A percentile compares a stretch with the other conserved stretches of the same genome.
phyloP scores from a whole-genome alignment of 2,329 filamentous ascomycete genomes.

The Colletotrichum shisoi region DNA sequence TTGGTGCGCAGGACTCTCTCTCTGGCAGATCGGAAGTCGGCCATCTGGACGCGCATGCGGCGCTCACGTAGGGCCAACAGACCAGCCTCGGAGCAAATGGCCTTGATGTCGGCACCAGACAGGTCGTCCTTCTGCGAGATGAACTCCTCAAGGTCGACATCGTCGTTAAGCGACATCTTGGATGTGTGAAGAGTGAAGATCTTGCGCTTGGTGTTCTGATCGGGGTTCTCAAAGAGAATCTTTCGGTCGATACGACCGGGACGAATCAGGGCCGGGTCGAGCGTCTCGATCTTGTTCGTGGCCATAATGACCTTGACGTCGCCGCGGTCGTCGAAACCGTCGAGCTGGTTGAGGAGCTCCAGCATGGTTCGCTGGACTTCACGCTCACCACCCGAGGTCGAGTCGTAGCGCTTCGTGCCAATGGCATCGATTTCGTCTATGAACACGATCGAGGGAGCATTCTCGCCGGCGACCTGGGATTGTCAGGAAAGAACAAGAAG shows the following conservation, averaged over 20 bases:
- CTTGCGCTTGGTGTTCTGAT: slow-evolving; percentile 93
- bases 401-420: slow-evolving; percentile 98
- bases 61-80: slow-evolving; percentile 92
- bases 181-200: slow-evolving; percentile 98
- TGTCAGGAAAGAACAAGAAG: slow-evolving; percentile 3
- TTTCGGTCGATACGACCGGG: slow-evolving; percentile 98
- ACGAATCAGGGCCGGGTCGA: slow-evolving; percentile 94
- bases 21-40: slow-evolving; percentile 90
- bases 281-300: slow-evolving; percentile 98
- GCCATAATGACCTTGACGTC: slow-evolving; percentile 99
- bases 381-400: slow-evolving; percentile 93
- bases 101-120: slow-evolving; percentile 97
- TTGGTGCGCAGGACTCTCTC: slow-evolving; percentile 98
- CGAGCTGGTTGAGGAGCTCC: slow-evolving; percentile 96
- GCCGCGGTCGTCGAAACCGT: slow-evolving; percentile 97
- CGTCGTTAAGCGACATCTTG: slow-evolving; percentile 96
- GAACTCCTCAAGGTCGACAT: slow-evolving; percentile 98
- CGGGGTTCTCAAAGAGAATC: slow-evolving; percentile 76
- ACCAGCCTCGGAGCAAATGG: slow-evolving; percentile 97
- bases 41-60: slow-evolving; percentile 98
- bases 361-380: slow-evolving; percentile 99
- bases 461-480: slow-evolving; percentile 84
- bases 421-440: slow-evolving; percentile 99
- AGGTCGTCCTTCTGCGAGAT: slow-evolving; percentile 98
- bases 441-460: slow-evolving; percentile 96